Conservation (phyloP, 345 rosid species). For the Lumnitzera racemosa region DNA sequence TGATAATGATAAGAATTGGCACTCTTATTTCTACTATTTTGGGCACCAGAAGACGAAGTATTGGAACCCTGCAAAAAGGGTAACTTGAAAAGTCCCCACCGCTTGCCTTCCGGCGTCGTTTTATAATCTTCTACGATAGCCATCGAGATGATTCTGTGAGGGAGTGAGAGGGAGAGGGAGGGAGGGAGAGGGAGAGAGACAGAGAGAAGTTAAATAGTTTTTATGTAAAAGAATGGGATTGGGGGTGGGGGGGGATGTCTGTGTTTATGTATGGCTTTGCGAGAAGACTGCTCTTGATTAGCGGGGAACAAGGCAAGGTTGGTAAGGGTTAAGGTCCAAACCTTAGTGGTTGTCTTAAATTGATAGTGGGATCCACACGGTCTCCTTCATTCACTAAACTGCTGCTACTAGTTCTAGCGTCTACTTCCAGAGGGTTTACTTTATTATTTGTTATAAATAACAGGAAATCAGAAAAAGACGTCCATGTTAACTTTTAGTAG, state of each 20-base stretch:
- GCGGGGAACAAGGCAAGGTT: slow-evolving; percentile 3
- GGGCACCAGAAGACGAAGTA: slow-evolving; percentile 22
- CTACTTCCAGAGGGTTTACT: too few relatives aligned
- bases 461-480: too few relatives aligned
- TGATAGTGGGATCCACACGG: slow-evolving; percentile 8
- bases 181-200: slow-evolving; percentile 2
- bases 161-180: slow-evolving; percentile 5
- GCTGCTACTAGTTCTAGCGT: neutral
- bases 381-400: neutral
- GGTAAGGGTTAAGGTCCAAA: neutral
- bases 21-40: neutral
- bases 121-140: slow-evolving; percentile 65
- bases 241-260: neutral
- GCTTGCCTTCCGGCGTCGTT: slow-evolving; percentile 40
- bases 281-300: slow-evolving; percentile 3
- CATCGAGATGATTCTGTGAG: slow-evolving; percentile 25
- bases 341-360: neutral
- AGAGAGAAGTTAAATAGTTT: too few relatives aligned
- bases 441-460: too few relatives aligned
- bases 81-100: slow-evolving; percentile 79
- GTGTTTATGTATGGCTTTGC: neutral
- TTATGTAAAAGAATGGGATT: slow-evolving; percentile 7
- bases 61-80: slow-evolving; percentile 45
- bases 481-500: too few relatives aligned
- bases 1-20: neutral